Evolutionary conservation across 352 stramenopile genomes (phyloP), one percentile per base, ranked within the genome.

Genomic region (Lagenidium giganteum): DNA sequence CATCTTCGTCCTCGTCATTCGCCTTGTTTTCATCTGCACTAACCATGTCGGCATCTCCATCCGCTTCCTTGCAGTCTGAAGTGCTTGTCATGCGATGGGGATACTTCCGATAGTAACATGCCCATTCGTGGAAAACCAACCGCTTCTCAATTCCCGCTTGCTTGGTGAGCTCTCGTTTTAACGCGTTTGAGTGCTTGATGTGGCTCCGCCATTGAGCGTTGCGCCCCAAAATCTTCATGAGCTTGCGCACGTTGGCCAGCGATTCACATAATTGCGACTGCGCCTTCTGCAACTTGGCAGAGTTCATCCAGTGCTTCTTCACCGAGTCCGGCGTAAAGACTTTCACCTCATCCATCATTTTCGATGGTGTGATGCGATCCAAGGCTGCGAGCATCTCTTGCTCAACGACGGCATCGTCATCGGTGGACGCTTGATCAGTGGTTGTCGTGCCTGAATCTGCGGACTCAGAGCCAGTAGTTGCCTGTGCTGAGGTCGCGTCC

Each of bases 81-180:
- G 6, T 44, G 22, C 12, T 21, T 24, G n/a, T 20, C 14, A 13
- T 20, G 17, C 37, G 51, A n/a, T 47, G 48, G 14, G 64, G 51
- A 30, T 83, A 70, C 30, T 64, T 68, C 16, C 62, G 63, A 43
- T 85, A 81, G 34, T 71, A 82, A 2, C 50, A 42, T 3, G 64
- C 71, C 77, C 77, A 90, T 38, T 87, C 69, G 40, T 83, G 59
- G 2, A 65, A 51, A 14, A 87, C 42, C 0, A 90, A 53, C 31
- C 64, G 67, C 24, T 70, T 63, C 46, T 86, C 67, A 18, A 90
- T 76, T 14, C 42, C 55, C 5, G 55, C 27, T 46, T 90, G 74
- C 35, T 68, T 75, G 0, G 43, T 46, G 24, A 82, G 56, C 37
- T 90, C 74, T 4, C 47, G 40, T 42, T 86, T 87, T 8, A 90